phyloP scores from a whole-genome alignment of 306 rosid species.

The Dalbergia cochinchinensis region DNA sequence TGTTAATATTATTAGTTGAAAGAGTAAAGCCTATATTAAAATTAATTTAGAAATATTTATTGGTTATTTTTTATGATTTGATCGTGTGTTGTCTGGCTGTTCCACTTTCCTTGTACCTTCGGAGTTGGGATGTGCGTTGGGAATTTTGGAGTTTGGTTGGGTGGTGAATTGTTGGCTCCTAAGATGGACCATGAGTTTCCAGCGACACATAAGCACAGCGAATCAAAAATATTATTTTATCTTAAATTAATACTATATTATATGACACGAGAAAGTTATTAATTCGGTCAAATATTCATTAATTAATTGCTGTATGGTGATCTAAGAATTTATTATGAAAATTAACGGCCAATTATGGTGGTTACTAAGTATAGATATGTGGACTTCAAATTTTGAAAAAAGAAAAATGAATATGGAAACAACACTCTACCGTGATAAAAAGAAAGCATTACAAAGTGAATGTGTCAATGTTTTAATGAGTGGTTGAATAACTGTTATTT shows the following conservation, averaged over 20 bases:
- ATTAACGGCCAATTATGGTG: neutral
- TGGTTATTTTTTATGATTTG: neutral
- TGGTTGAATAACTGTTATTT: neutral
- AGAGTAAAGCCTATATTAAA: no score
- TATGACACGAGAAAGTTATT: neutral
- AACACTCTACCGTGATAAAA: neutral
- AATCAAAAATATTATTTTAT: neutral
- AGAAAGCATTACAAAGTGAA: neutral
- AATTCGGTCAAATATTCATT: neutral
- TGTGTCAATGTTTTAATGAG: neutral
- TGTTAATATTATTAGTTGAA: no score
- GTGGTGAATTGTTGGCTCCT: constrained; percentile 58
- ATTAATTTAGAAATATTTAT: neutral
- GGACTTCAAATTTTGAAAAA: neutral
- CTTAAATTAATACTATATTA: neutral
- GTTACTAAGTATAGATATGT: neutral
- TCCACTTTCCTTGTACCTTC: constrained; percentile 49
- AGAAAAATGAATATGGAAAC: neutral
- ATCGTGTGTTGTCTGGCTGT: constrained; percentile 39
- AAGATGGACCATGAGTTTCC: constrained; percentile 59
- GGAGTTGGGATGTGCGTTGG: constrained; percentile 51
- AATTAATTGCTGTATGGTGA: neutral
- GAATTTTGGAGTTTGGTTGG: constrained; percentile 51
- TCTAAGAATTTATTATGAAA: neutral
- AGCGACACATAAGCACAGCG: constrained; percentile 35